Evolutionary conservation across 2,329 filamentous ascomycete genomes (phyloP).

Genomic region (Verticillium tricorpus): DNA sequence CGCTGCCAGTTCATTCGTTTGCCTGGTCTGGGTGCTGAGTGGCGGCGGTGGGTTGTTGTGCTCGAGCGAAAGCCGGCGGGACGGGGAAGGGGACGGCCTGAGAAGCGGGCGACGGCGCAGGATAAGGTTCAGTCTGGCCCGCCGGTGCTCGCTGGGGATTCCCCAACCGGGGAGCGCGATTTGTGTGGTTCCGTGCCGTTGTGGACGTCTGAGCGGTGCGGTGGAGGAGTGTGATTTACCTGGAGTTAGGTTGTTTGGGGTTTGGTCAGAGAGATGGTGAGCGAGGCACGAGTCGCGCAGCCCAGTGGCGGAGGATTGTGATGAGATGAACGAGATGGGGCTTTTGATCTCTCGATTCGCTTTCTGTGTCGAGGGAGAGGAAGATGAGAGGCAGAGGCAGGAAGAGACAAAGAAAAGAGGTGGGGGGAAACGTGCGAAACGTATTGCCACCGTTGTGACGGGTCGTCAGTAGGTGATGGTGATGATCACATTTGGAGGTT

Average conservation of each 20-base stretch:
- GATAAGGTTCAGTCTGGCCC: background rate
- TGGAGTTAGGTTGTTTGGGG: background rate
- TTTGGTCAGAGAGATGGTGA: background rate
- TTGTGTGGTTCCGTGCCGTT: background rate
- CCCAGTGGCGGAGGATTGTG: background rate
- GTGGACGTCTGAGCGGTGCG: background rate
- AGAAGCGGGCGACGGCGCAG: background rate
- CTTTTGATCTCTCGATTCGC: no score
- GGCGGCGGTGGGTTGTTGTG: background rate
- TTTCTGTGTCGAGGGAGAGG: no score
- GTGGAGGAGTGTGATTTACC: background rate
- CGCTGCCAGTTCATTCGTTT: background rate
- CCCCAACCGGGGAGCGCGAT: background rate
- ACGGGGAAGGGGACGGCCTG: background rate
- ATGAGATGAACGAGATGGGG: background rate
- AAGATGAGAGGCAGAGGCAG: no score
- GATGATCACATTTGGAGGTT: background rate
- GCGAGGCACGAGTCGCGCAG: background rate
- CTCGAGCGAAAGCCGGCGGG: background rate
- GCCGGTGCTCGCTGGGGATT: background rate
- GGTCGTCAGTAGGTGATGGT: no score
- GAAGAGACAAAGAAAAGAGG: no score
- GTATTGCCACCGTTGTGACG: no score
- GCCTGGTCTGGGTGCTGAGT: background rate
- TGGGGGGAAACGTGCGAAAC: no score